Percentiles rank a stretch among this genome's conserved stretches.
These are phyloP conservation scores for Fusarium coicis DNA, from an alignment of 2,329 filamentous ascomycete species.

Conservation along the genomic window DNA sequence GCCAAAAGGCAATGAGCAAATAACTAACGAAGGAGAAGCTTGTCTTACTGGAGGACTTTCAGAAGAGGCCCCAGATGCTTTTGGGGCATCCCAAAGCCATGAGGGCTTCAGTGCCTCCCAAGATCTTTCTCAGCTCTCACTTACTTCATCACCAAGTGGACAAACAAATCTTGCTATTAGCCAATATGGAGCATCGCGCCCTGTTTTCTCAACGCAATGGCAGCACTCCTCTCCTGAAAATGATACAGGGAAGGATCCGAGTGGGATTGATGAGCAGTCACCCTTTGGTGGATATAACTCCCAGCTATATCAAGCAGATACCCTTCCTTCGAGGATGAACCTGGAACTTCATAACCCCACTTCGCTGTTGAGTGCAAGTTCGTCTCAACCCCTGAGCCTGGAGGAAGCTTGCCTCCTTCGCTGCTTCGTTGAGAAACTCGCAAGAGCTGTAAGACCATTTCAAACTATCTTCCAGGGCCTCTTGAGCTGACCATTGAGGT, in stretches of 20 bases:
- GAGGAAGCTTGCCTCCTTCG: not conserved
- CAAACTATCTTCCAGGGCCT: rapidly evolving
- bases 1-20: too few relatives aligned
- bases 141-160: not conserved
- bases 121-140: rapidly evolving
- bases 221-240: not conserved
- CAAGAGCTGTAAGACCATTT: not conserved
- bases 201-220: rapidly evolving
- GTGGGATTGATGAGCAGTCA: not conserved
- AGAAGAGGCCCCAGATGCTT: rapidly evolving
- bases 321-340: not conserved
- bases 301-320: not conserved
- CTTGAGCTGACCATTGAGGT: rapidly evolving
- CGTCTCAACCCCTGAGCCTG: rapidly evolving
- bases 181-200: rapidly evolving
- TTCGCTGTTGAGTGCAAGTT: rapidly evolving
- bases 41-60: too few relatives aligned
- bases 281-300: not conserved
- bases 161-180: rapidly evolving
- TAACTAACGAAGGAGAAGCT: too few relatives aligned
- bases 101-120: rapidly evolving
- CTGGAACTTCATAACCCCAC: not conserved
- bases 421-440: not conserved
- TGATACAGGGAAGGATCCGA: not conserved
- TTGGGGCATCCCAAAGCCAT: rapidly evolving